Evolutionary conservation across 495 filamentous ascomycete genomes (phyloP), one percentile per base, ranked within the genome.

Genomic region (Neurospora sp.): DNA sequence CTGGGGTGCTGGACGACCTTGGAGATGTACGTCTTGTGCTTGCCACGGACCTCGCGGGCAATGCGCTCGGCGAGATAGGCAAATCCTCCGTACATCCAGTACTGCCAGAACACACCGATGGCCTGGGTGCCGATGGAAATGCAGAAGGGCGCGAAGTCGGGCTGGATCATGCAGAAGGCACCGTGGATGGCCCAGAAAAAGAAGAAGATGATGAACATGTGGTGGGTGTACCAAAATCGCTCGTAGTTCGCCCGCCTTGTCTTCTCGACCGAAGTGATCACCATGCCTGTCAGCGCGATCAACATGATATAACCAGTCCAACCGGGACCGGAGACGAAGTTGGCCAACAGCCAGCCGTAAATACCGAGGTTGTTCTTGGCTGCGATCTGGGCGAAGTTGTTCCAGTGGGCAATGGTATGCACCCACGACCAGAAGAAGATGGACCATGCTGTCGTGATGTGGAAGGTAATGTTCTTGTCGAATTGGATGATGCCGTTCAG

Each of bases 1-100:
- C 91, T 92, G 7, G 92, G 92, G 82, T 94, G 92, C 80, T 93
- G 91, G 75, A 94, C 90, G 78, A 94, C 92, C 80, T 93, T 93
- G 48, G 90, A 92, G 75, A 94, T 91, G 79, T 90, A 92, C 8
- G 92, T 92, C 84, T 90, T 90, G 83, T 92, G 90, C 48, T 87
- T 85, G 69, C 91, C 90, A 70, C 90, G 88, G 70, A 92, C 81
- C 81, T 93, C 92, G 72, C 92, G 85, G 40, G 89, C 88, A 72
- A 92, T 82, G 74, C 90, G 84, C 80, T 94, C 92, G 42, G 86
- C 85, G 37, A 94, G 85, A 79, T 93, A 94, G 72, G 88, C 84
- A 74, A 91, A 88, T 69, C 90, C 92, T 70, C 90, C 90, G 78
- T 90, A 90, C 85, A 92, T 90, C 90, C 90, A 93, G 81, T 90